Evolutionary conservation across 225 moss, liverwort and hornwort species (phyloP), one percentile per base, ranked within the genome.

Genomic region (Antitrichia curtipendula): DNA sequence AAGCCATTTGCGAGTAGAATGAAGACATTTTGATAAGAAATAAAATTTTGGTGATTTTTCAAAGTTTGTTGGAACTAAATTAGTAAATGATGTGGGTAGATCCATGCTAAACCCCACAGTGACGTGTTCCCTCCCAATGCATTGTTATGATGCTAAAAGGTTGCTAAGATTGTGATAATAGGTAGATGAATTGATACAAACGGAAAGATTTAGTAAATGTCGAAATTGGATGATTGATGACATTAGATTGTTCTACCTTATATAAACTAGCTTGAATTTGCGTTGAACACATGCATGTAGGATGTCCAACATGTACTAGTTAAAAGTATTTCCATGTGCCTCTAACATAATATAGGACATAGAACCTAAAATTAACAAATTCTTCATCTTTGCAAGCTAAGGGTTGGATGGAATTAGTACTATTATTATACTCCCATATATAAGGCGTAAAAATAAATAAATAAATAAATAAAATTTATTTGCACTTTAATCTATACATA

Each of bases 211-310:
- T 4, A 32, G 4, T 34, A 34, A 13, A 34, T 63, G 5, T 34
- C 0, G 3, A 0, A 18, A 34, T 15, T 29, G 2, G 61, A 1
- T 29, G 14, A 15, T 15, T 60, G 4, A 29, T 0, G 4, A 0
- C 14, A 60, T 29, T 17, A 9, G 9, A 0, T 34, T 63, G 63
- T 63, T 63, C 3, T 18, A 9, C 2, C 3, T 32, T 17, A 6
- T 7, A 23, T 28, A 73, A 73, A 21, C 1, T 22, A n/a, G 24
- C 2, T 40, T 69, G 8, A 69, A 40, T 5, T 13, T 0, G 0
- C 24, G 7, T 0, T 0, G 0, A 0, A 7, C 23, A 68, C 1
- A 0, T 0, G 2, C 1, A 13, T 0, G 0, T 12, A 38, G 4
- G 13, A 23, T 68, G 40, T 38, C 0, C 0, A 2, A 0, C 12